Evolutionary conservation across 768 basidiomycete species (phyloP), one percentile per base, ranked within the genome.

Genomic region (Kwoniella dendrophila): DNA sequence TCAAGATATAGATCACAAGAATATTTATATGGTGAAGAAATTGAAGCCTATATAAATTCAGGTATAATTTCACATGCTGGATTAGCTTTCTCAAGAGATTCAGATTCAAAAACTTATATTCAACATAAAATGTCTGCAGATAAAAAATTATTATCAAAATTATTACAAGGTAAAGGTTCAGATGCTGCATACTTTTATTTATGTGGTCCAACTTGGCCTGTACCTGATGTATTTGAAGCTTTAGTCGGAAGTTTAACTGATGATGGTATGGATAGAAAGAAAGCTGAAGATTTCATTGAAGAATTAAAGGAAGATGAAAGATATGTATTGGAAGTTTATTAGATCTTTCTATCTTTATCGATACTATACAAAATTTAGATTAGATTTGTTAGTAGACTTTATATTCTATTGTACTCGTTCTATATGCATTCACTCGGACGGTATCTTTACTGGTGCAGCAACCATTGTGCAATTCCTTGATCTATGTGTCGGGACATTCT

Each of bases 121-220:
- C 96, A 99, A 79, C 90, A 98, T 83, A 94, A 90, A 84, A 98
- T 98, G 93, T 82, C 86, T 40, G 87, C 95, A 74, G 92, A 99
- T 78, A 89, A 89, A 18, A 84, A 86, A 70, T 82, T 83, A 30
- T 84, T 99, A 26, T 87, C 87, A 45, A 80, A 84, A 64, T 87
- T 90, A 85, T 80, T 98, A 57, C 49, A 56, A 82, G 87, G 70
- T 82, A 86, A 59, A 44, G 79, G 70, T 18, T 50, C 58, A 24
- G 67, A 76, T 43, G 71, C 74, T 26, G 76, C 78, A 14, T 84
- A 87, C 64, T 99, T 99, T 82, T 98, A 97, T 80, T 83, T 99
- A 45, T 97, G 96, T 78, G 95, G 95, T 27, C 96, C 95, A 36
- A 98, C 95, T 27, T 96, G 94, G 95, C 96, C 96, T n/a, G 95